Percentiles rank a stretch among this genome's conserved stretches.
These are phyloP conservation scores for Diutina pseudorugosa DNA, from an alignment of 1,139 yeast genomes.

Conservation along the genomic window DNA sequence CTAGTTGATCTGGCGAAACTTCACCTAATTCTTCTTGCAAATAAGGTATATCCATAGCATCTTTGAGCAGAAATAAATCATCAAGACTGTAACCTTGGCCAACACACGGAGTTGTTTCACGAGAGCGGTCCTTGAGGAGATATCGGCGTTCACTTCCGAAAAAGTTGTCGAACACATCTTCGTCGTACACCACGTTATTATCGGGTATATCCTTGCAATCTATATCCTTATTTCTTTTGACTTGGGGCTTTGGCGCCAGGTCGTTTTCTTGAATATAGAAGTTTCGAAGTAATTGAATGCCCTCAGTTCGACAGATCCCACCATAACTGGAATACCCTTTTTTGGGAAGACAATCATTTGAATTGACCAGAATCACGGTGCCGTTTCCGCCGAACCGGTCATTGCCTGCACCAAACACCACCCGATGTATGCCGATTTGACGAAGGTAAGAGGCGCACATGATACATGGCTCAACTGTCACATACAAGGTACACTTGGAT, in stretches of 20 bases:
- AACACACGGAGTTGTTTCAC: not conserved
- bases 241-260: conserved; percentile 71
- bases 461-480: conserved; percentile 95
- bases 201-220: conserved; percentile 56
- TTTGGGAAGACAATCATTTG: conserved; percentile 22
- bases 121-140: not conserved
- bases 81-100: not conserved
- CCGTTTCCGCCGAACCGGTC: conserved; percentile 97
- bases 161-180: not conserved
- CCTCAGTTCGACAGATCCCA: conserved; percentile 72
- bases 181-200: conserved; percentile 7
- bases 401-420: conserved; percentile 85
- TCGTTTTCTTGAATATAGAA: conserved; percentile 81
- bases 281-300: conserved; percentile 63
- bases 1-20: not conserved
- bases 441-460: conserved; percentile 94
- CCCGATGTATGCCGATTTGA: conserved; percentile 62
- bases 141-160: not conserved
- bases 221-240: conserved; percentile 64
- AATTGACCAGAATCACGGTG: conserved; percentile 55
- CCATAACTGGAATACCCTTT: conserved; percentile 51
- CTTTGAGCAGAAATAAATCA: not conserved
- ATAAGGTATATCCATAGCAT: not conserved
- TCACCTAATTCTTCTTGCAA: not conserved
- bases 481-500: conserved; percentile 44